Evolutionary conservation across 2,329 filamentous ascomycete species (phyloP), one percentile per base, ranked within the genome.

Genomic region (Cladophialophora bantiana): DNA sequence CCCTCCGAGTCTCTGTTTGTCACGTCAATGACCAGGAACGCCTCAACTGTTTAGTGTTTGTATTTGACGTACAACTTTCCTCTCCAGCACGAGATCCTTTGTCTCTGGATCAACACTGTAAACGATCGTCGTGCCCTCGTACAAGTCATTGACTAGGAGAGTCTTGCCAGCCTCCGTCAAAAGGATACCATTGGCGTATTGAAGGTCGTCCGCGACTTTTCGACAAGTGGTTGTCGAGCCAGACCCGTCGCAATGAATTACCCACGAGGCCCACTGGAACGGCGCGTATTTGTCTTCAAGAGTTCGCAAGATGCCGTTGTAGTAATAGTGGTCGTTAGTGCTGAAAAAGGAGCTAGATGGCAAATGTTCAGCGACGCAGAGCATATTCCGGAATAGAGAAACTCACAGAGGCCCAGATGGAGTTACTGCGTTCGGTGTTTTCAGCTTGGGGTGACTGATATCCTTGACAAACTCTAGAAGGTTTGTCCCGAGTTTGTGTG

Each of bases 381-480:
- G 10, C 32, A 7, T n/a, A 7, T 36, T 35, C 31, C 4, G 12
- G 12, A 5, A 38, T 5, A 3, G 60, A 18, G 32, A 31, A 53
- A 18, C 56, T 59, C 40, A 59, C 56, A 59, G 20, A 26, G 56
- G 56, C 4, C 56, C 56, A n/a, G 56, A 59, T 13, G 56, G 56
- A 1, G 56, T 59, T 4, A 59, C 56, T 7, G 56, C 56, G 31
- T 59, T 59, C 4, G 56, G 56, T 9, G 56, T 59, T 15, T 59
- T 59, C 34, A 59, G 7, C 26, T 31, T 13, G 2, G 56, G 56
- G 20, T 45, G 35, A 9, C 38, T 59, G 56, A 59, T 34, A 26
- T 59, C 56, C 12, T 59, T 59, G 56, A 59, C 56, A 15, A 59
- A 59, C 36, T 59, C 38, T 6, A 59, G 56, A n/a, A 59, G 26